These are phyloP conservation scores for Penicillium paradoxum DNA, from an alignment of 495 filamentous ascomycete genomes.

Conservation along the genomic window DNA sequence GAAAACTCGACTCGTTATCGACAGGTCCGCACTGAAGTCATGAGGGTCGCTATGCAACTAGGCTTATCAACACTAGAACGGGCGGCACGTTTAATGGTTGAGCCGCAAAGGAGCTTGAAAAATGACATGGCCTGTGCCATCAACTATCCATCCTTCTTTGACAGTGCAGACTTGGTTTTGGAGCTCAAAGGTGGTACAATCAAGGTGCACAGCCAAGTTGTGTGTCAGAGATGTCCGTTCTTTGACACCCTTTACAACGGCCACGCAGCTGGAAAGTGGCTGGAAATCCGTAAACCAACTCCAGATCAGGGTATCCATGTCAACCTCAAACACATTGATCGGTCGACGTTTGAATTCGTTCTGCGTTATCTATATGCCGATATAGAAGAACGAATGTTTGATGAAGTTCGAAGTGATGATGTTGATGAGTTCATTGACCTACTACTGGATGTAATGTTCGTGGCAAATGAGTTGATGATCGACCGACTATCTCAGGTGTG, in stretches of 20 bases:
- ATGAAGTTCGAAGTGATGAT: conserved; percentile 62
- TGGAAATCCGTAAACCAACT: conserved; percentile 58
- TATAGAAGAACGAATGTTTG: conserved; percentile 72
- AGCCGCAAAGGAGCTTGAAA: conserved; percentile 57
- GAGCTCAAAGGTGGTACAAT: conserved; percentile 66
- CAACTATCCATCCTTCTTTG: conserved; percentile 62
- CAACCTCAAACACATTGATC: conserved; percentile 76
- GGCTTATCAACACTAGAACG: conserved; percentile 65
- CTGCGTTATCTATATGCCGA: conserved; percentile 82
- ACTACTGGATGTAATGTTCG: conserved; percentile 85
- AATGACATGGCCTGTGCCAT: conserved; percentile 64
- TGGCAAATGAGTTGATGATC: conserved; percentile 92
- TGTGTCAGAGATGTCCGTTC: conserved; percentile 86
- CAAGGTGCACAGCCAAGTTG: conserved; percentile 65
- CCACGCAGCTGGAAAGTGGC: conserved; percentile 76
- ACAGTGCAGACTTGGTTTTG: conserved; percentile 68
- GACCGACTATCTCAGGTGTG: conserved; percentile 86
- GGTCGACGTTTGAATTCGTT: conserved; percentile 68
- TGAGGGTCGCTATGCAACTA: conserved; percentile 67
- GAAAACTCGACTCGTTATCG: conserved; percentile 64
- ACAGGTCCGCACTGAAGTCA: conserved; percentile 73
- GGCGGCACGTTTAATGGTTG: conserved; percentile 66
- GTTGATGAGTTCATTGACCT: conserved; percentile 82
- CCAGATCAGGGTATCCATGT: conserved; percentile 59
- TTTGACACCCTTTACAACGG: conserved; percentile 87